phyloP scores from a whole-genome alignment of 164 flowering plant species.

The Magnolia kwangsiensis region DNA sequence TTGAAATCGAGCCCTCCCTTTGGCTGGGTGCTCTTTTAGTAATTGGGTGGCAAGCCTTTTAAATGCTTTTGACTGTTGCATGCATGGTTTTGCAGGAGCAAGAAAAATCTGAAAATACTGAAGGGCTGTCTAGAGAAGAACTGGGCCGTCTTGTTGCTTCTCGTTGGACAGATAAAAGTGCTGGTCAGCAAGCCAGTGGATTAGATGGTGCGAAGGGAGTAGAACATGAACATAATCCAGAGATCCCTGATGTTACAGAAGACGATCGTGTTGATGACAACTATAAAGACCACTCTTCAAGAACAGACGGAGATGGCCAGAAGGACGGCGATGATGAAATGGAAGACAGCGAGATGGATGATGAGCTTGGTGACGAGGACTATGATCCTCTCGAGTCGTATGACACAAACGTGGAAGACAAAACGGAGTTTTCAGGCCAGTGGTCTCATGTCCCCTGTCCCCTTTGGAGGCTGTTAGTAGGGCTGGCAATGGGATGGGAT shows the following conservation, averaged over 20 bases:
- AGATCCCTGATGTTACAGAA: conserved; percentile 29
- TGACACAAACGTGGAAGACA: conserved; percentile 48
- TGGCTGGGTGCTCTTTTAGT: background rate
- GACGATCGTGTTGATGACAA: conserved; percentile 35
- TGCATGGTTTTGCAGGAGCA: conserved; percentile 30
- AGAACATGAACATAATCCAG: conserved; percentile 31
- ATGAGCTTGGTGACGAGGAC: conserved; percentile 30
- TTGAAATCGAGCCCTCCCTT: too few species aligned
- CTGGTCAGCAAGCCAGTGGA: conserved; percentile 39
- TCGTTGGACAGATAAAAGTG: conserved; percentile 89
- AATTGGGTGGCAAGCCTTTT: background rate
- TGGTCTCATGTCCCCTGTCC: background rate
- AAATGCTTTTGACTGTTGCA: background rate
- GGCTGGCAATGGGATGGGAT: too few species aligned
- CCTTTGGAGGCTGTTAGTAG: background rate
- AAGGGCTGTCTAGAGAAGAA: conserved; percentile 81
- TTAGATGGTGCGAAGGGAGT: conserved; percentile 23
- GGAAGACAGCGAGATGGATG: conserved; percentile 37
- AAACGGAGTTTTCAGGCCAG: conserved; percentile 59
- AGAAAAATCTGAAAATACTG: conserved; percentile 42
- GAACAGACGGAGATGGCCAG: conserved; percentile 42
- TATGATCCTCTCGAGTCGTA: conserved; percentile 42
- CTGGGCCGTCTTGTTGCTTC: conserved; percentile 91
- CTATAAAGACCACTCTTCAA: conserved; percentile 59
- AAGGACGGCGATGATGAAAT: conserved; percentile 41